Evolutionary conservation across 495 filamentous ascomycete genomes (phyloP).

Genomic region (Tuber aestivum): DNA sequence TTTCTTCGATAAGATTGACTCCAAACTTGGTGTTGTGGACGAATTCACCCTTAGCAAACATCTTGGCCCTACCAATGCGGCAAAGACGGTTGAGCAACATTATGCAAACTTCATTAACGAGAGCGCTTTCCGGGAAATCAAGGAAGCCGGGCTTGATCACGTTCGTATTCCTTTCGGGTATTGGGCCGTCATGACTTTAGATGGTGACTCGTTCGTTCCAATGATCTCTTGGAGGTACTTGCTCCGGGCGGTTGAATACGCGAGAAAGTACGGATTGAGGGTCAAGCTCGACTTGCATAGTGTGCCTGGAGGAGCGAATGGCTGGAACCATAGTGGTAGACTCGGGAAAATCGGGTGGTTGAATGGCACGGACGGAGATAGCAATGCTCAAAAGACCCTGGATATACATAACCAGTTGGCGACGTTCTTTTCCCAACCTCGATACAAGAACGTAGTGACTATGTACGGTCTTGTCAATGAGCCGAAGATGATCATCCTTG

Average conservation of each 20-base stretch:
- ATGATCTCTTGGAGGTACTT: constrained; percentile 92
- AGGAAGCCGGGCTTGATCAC: constrained; percentile 86
- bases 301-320: constrained; percentile 77
- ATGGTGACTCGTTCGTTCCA: constrained; percentile 79
- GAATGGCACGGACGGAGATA: constrained; percentile 61
- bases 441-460: constrained; percentile 75
- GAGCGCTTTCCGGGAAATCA: constrained; percentile 75
- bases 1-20: constrained; percentile 65
- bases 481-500: constrained; percentile 67
- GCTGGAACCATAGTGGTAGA: constrained; percentile 81
- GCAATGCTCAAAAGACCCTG: constrained; percentile 69
- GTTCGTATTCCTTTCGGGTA: constrained; percentile 92
- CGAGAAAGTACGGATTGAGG: constrained; percentile 84
- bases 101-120: constrained; percentile 83
- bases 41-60: constrained; percentile 73
- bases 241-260: constrained; percentile 84
- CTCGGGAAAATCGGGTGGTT: constrained; percentile 70
- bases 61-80: constrained; percentile 59
- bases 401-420: constrained; percentile 75
- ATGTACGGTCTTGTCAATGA: constrained; percentile 87
- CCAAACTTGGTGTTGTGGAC: constrained; percentile 60
- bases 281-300: constrained; percentile 93
- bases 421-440: constrained; percentile 75
- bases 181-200: constrained; percentile 85
- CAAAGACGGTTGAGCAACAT: constrained; percentile 71